phyloP scores from a whole-genome alignment of 805 yeast species.

The Candida gorgasii region DNA sequence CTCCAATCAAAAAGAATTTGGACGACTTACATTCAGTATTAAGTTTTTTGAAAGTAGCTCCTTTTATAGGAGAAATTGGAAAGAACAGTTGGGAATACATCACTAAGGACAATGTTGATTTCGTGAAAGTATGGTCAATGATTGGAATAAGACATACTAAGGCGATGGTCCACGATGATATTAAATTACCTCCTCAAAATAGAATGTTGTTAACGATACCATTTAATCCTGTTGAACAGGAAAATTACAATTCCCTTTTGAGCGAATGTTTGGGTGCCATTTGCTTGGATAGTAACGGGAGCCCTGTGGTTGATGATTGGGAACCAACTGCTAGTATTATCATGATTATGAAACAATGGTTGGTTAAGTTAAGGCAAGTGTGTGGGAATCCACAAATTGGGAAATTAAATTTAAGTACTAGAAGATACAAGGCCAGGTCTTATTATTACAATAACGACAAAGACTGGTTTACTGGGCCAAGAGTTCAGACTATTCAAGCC shows the following conservation, averaged over 20 bases:
- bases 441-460: conserved; percentile 3
- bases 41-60: conserved; percentile 64
- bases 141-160: conserved; percentile 81
- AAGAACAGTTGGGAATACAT: conserved; percentile 41
- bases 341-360: conserved; percentile 64
- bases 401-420: conserved; percentile 24
- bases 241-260: conserved; percentile 69
- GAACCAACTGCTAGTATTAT: conserved; percentile 44
- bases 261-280: conserved; percentile 59
- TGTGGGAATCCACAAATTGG: conserved; percentile 78
- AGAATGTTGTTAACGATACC: conserved; percentile 70
- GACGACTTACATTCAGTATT: conserved; percentile 71
- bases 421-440: conserved; percentile 24
- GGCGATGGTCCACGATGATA: conserved; percentile 74
- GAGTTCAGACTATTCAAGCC: conserved; percentile 25
- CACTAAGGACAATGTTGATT: conserved; percentile 24
- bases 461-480: conserved; percentile 12
- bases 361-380: conserved; percentile 66
- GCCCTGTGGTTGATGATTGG: conserved; percentile 51
- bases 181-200: conserved; percentile 75
- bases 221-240: conserved; percentile 81
- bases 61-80: conserved; percentile 53
- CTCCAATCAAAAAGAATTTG: conserved; percentile 73
- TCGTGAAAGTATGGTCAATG: conserved; percentile 48
- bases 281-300: conserved; percentile 53